Evolutionary conservation across 2,329 filamentous ascomycete species (phyloP), one percentile per base, ranked within the genome.

Genomic region (Cercospora sojina): DNA sequence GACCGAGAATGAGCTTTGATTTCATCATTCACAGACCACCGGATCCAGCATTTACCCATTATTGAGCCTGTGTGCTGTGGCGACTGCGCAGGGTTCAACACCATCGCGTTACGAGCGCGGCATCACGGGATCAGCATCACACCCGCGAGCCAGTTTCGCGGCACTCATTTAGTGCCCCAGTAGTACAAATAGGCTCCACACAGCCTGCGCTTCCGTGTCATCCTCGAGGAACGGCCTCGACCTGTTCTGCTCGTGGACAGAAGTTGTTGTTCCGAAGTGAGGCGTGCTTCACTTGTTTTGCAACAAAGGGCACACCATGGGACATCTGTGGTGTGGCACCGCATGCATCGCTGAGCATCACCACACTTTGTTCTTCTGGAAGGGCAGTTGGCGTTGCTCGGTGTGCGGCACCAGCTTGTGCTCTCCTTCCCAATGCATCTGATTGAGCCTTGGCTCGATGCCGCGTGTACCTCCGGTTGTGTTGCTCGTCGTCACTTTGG

Each of bases 391-490:
- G 16, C 47, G 47, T 27, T 16, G 47, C 47, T 53, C 23, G 13
- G 18, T 13, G 12, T 1, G 47, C 47, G 47, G 47, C 23, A 27
- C 20, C 47, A 59, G 20, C 53, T 4, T 4, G 43, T 55, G 35
- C 43, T n/a, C 66, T 67, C 62, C 66, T 67, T 64, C 62, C 59
- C 59, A n/a, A 49, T 64, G 55, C 63, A 65, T 61, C 51, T n/a
- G 32, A 55, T 59, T 27, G 43, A 53, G 51, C 57, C 61, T 61
- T 63, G 66, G 66, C 59, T 61, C 32, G 25, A 43, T 62, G 47
- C 66, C 59, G 59, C 32, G 59, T 38, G 62, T 63, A 58, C 51
- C 64, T 62, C 10, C 12, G 59, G 59, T 59, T 25, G 41, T 60
- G 29, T 56, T 23, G 27, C 38, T 41, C 13, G 38, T 25, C 47